Evolutionary conservation across 179 eudicot species (phyloP), one percentile per base, ranked within the genome.

Genomic region (Gypsophila paniculata): DNA sequence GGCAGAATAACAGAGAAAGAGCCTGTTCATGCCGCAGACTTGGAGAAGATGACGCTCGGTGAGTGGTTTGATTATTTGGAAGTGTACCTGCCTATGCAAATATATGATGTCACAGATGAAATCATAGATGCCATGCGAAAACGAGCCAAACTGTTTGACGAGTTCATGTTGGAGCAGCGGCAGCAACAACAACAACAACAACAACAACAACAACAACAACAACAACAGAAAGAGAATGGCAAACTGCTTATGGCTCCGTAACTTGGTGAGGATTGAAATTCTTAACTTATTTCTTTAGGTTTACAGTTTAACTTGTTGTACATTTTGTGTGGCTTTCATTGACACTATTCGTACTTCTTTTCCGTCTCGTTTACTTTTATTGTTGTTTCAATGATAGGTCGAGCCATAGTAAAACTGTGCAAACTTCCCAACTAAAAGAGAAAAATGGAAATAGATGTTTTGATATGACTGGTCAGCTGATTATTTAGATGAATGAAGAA

Each of bases 61-160:
- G 90, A 90, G 29, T 92, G 91, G 91, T 87, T 90, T 65, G 86
- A 86, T 72, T 83, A 78, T 68, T 64, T 90, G 84, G 89, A 84
- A 72, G 82, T 74, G 55, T 78, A 73, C 76, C 75, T 89, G 74
- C 95, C 93, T 0, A 86, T 86, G 72, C 84, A 85, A 55, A 88
- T 93, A 39, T 34, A 66, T 63, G 83, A 78, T 44, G 84, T 54
- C 65, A 73, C 86, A 21, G 90, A 90, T 69, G 79, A 83, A 75
- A 79, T 85, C 65, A 78, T 88, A 73, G 75, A 71, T 14, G 82
- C 71, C 39, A 83, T 93, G 95, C 77, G 64, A 64, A 79, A 78
- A 71, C 84, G 76, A 75, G 81, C 90, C 29, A 69, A 74, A 60
- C 82, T 77, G 63, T 80, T 83, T 14, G 80, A 84, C 18, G 94